Evolutionary conservation across 768 basidiomycete species (phyloP), one percentile per base, ranked within the genome.

Genomic region (Clathrus columnatus): DNA sequence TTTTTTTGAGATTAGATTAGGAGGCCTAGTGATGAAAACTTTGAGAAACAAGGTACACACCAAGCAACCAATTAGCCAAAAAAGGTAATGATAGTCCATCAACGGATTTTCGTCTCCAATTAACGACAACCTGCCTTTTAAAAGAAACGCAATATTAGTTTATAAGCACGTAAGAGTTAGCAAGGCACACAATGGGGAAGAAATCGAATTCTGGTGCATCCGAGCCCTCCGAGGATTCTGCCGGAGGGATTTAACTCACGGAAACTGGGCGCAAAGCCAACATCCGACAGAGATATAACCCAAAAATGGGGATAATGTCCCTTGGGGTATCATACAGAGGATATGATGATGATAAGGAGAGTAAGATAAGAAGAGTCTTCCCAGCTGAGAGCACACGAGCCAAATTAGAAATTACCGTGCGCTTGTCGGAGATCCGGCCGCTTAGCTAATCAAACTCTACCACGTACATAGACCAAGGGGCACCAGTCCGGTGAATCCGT

Each of bases 51-150:
- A n/a, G n/a, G n/a, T 26, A 69, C 79, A 63, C 64, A 92, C 92
- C 93, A 21, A 90, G 75, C 56, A 93, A 73, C 96, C 96, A 99
- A 62, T 90, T 96, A 59, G 83, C 76, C 52, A 99, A 77, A 69
- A 99, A 99, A 0, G 94, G 92, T 17, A 97, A 73, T 1, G 96
- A 87, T 49, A 99, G 82, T 27, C 94, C 87, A 62, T 92, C 91
- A 66, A 87, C 91, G 44, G 88, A 91, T 66, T 85, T 81, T 17
- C 77, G 72, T 55, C 73, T 75, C 54, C 78, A 72, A 68, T 94
- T 96, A 72, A 90, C 84, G 28, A 93, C 47, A 7, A 95, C 77
- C 74, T 96, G 93, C 48, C 91, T 94, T 58, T 21, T 11, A n/a
- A n/a, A 20, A 18, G 45, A 46, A 14, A 28, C 32, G 50, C 41